Conservation (phyloP, 139 green algal species). For the Haematococcus lacustris region DNA sequence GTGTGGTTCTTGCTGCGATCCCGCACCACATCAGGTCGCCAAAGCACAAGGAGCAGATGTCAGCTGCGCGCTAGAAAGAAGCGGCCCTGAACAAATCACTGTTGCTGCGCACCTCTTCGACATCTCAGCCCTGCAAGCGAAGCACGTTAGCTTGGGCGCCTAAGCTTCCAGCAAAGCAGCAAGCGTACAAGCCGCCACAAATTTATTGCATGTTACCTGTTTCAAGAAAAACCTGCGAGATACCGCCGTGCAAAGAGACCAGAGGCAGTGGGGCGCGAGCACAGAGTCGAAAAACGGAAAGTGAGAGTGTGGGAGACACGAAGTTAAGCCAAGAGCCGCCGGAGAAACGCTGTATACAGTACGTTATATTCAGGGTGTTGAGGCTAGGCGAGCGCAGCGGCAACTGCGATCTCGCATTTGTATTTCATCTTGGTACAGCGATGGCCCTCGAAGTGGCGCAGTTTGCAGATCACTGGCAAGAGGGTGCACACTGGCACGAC, state of each 20-base stretch:
- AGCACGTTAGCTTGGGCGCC: neutral
- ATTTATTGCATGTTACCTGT: too few species aligned
- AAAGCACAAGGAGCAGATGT: neutral
- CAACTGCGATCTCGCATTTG: too few species aligned
- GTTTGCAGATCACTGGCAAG: too few species aligned
- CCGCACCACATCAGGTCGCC: too few species aligned
- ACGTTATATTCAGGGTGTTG: too few species aligned
- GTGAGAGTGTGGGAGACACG: neutral
- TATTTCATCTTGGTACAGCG: too few species aligned
- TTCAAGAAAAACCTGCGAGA: neutral
- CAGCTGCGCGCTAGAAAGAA: neutral
- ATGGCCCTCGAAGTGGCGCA: too few species aligned
- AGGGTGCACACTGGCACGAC: too few species aligned
- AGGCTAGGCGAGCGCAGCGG: too few species aligned
- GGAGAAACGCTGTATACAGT: too few species aligned
- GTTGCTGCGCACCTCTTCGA: constrained; percentile 7
- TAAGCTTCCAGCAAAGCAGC: neutral
- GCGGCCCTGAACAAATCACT: neutral
- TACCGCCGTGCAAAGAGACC: neutral
- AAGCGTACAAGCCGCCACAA: neutral
- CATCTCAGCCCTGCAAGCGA: neutral
- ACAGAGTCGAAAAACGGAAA: neutral
- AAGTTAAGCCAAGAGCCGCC: too few species aligned
- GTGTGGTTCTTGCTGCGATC: constrained; percentile 81
- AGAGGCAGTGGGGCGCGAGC: neutral